Percentiles rank a stretch among this genome's conserved stretches.
phyloP scores from a whole-genome alignment of 495 filamentous ascomycete genomes.

The Echria macrotheca region DNA sequence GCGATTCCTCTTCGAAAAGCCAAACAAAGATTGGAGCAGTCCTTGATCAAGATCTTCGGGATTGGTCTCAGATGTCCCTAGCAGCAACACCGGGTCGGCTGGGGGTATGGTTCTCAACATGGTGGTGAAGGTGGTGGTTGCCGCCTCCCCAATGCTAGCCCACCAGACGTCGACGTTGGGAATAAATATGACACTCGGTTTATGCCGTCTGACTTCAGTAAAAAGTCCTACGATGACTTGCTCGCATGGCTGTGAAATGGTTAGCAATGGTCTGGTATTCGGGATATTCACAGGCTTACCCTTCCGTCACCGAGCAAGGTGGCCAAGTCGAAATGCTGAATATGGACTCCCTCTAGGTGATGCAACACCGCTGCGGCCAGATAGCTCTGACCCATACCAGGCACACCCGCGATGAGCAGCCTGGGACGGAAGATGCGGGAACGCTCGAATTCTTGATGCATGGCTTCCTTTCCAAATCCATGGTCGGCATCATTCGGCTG shows the following conservation, averaged over 20 bases:
- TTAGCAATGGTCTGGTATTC: slow-evolving; percentile 18
- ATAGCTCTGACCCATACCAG: slow-evolving; percentile 93
- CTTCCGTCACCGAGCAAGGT: slow-evolving; percentile 60
- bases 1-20: slow-evolving; percentile 72
- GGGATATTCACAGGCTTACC: slow-evolving; percentile 31
- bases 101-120: slow-evolving; percentile 73
- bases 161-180: slow-evolving; percentile 88
- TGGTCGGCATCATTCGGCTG: slow-evolving; percentile 68
- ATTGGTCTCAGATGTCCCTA: slow-evolving; percentile 70
- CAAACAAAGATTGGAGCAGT: slow-evolving; percentile 74
- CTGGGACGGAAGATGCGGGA: slow-evolving; percentile 85
- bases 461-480: slow-evolving; percentile 76
- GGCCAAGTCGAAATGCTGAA: slow-evolving; percentile 90
- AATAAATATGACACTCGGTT: slow-evolving; percentile 93
- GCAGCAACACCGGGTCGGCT: slow-evolving; percentile 79
- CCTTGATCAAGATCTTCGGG: slow-evolving; percentile 45
- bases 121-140: slow-evolving; percentile 69
- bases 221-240: slow-evolving; percentile 85
- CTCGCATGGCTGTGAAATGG: slow-evolving; percentile 60
- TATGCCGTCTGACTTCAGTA: slow-evolving; percentile 84
- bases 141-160: slow-evolving; percentile 53
- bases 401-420: slow-evolving; percentile 67
- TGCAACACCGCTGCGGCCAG: slow-evolving; percentile 80
- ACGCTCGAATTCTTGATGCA: slow-evolving; percentile 85
- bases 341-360: slow-evolving; percentile 86